These are phyloP conservation scores for Tricholoma furcatifolium DNA, from an alignment of 768 basidiomycete genomes.

Conservation along the genomic window DNA sequence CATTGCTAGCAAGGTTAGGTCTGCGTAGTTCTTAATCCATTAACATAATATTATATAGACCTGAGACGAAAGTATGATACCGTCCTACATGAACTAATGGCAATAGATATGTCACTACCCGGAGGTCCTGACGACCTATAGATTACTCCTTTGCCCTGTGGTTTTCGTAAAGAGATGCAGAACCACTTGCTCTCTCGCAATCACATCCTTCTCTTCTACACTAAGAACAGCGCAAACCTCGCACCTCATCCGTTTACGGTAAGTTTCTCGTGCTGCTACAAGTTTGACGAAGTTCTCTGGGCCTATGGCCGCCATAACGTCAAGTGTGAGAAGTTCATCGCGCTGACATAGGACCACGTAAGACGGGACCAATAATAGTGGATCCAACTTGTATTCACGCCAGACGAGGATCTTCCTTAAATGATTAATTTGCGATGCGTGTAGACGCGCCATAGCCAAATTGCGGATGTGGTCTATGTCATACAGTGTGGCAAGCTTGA, in stretches of 20 bases:
- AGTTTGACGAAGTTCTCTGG: slow-evolving; percentile 32
- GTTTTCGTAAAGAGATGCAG: slow-evolving; percentile 1
- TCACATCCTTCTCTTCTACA: slow-evolving; percentile 1
- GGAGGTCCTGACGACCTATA: too few species aligned
- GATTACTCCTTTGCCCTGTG: neutral
- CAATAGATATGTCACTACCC: neutral
- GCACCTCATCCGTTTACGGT: slow-evolving; percentile 26
- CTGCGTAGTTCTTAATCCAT: neutral
- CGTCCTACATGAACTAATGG: neutral
- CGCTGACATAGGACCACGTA: slow-evolving; percentile 29
- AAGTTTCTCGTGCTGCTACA: slow-evolving; percentile 30
- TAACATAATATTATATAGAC: neutral
- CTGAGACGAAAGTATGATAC: neutral
- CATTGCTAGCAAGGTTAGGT: slow-evolving; percentile 8
- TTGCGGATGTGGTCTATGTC: slow-evolving; percentile 28
- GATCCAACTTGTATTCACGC: slow-evolving; percentile 33
- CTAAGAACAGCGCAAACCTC: neutral
- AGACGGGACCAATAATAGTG: slow-evolving; percentile 25
- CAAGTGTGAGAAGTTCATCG: slow-evolving; percentile 29
- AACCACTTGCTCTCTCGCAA: slow-evolving; percentile 8
- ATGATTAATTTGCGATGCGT: slow-evolving; percentile 28
- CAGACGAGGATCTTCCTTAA: slow-evolving; percentile 34
- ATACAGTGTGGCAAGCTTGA: slow-evolving; percentile 33
- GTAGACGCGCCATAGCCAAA: slow-evolving; percentile 26
- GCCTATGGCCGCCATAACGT: slow-evolving; percentile 31